Base-by-base conservation (phyloP, 1,284 basidiomycete species). In the Rhizoctonia solani region DNA sequence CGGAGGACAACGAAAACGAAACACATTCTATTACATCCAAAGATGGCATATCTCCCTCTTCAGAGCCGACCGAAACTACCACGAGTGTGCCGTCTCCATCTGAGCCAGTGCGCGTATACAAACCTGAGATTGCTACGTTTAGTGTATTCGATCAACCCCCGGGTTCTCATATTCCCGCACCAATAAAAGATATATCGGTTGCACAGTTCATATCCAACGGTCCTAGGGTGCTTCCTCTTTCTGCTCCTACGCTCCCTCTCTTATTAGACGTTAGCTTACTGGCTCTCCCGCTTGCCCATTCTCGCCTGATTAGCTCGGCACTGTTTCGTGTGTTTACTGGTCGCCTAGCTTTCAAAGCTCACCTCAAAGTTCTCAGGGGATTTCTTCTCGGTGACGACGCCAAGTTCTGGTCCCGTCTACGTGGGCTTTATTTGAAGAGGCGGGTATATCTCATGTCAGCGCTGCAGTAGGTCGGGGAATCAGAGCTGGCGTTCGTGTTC, bases 341-440 rank as follows among this genome's bases (percentile, higher is more conserved):
- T 14, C 66, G 80, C 39, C 82, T 89, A 39, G 83, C 86, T 70
- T 79, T 91, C 41, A 81, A 80, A 58, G 78, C 83, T 0, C 90
- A 92, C 72, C 81, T 91, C 23, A 73, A 79, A 25, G 79, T 92
- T 44, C 79, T 92, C 29, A 84, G 85, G 11, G 87, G 87, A 0
- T 90, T 88, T 71, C 80, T 90, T 44, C 79, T 92, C 6, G 76
- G 90, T 50, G 85, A 86, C 0, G 82, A 85, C 0, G 82, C 84
- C 13, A 75, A 83, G 0, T 92, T 92, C 79, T 87, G 85, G 72
- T 78, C 80, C 2, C 83, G 86, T 1, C 79, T 92, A 3, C 77
- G 82, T 23, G 76, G 78, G 89, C 90, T 0, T 77, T 92, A 11
- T 90, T 92, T 74, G 87, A 86, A 0, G 87, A 90, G 69, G 79